phyloP scores from a whole-genome alignment of 257 asterid genomes.

The Misopates orontium region DNA sequence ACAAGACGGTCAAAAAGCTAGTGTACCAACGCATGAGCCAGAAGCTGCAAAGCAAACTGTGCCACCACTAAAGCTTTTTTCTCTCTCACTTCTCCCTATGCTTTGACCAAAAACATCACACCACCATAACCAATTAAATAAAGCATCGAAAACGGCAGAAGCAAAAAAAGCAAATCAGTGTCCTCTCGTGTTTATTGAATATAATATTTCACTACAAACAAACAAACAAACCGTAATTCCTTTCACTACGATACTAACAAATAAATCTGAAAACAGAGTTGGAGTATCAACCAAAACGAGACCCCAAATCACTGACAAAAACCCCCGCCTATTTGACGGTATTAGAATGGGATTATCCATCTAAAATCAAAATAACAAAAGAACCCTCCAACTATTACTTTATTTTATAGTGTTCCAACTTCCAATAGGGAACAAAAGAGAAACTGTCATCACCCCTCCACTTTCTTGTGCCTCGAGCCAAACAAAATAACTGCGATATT shows the following conservation, averaged over 20 bases:
- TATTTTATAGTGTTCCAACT: slow-evolving; percentile 1
- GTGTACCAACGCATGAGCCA: slow-evolving; percentile 36
- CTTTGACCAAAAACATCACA: too few relatives aligned
- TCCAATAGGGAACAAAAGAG: slow-evolving; percentile 26
- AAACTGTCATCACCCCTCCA: slow-evolving; percentile 31
- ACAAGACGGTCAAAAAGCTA: slow-evolving; percentile 39
- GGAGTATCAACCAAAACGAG: slow-evolving; percentile 45
- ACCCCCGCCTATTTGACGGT: slow-evolving; percentile 31
- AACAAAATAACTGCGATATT: slow-evolving; percentile 23
- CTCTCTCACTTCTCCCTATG: slow-evolving; percentile 37
- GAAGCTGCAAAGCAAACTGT: slow-evolving; percentile 30
- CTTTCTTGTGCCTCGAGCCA: slow-evolving; percentile 41
- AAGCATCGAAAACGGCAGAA: too few relatives aligned
- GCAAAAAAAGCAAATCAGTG: too few relatives aligned
- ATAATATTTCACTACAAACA: slow-evolving; percentile 28
- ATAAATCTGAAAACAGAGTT: slow-evolving; percentile 15
- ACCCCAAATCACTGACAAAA: slow-evolving; percentile 32
- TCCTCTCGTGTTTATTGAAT: too few relatives aligned
- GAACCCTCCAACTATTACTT: slow-evolving; percentile 14
- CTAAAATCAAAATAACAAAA: slow-evolving; percentile 12
- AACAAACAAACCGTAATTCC: slow-evolving; percentile 27
- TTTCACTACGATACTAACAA: slow-evolving; percentile 1
- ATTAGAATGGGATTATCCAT: slow-evolving; percentile 7
- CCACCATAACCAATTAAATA: too few relatives aligned
- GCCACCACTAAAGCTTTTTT: slow-evolving; percentile 2